These are phyloP conservation scores for Anisodus tanguticus DNA, from an alignment of 257 asterid species.

Conservation along the genomic window DNA sequence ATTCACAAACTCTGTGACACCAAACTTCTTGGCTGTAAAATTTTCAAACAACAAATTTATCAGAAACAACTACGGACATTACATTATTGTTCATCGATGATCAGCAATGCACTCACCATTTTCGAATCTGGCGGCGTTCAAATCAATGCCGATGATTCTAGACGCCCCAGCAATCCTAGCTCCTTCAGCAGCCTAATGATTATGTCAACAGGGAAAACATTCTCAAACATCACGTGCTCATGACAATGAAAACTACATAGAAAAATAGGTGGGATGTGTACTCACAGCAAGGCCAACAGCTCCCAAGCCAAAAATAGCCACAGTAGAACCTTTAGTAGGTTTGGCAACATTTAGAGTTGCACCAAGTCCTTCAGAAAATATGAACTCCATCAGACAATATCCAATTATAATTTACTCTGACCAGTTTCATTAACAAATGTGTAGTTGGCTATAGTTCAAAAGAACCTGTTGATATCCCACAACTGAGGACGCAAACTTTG, in stretches of 20 bases:
- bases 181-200: slow-evolving; percentile 88
- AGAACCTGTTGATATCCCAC: slow-evolving; percentile 88
- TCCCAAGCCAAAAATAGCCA: slow-evolving; percentile 80
- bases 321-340: slow-evolving; percentile 74
- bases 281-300: slow-evolving; percentile 94
- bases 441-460: neutral
- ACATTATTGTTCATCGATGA: neutral
- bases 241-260: neutral
- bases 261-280: slow-evolving; percentile 14
- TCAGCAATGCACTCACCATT: slow-evolving; percentile 35
- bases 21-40: slow-evolving; percentile 76
- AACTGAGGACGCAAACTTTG: slow-evolving; percentile 83
- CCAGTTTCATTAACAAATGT: neutral
- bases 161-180: slow-evolving; percentile 84
- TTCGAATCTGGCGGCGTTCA: slow-evolving; percentile 56
- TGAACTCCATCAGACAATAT: slow-evolving; percentile 7
- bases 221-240: neutral
- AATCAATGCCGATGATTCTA: slow-evolving; percentile 75
- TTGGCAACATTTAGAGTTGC: slow-evolving; percentile 80
- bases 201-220: neutral
- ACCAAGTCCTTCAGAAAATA: slow-evolving; percentile 59
- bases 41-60: neutral
- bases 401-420: neutral
- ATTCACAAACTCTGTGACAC: slow-evolving; percentile 74
- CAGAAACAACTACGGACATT: neutral